Conservation (phyloP, 2,329 filamentous ascomycete genomes). For the Fusarium anthophilum region DNA sequence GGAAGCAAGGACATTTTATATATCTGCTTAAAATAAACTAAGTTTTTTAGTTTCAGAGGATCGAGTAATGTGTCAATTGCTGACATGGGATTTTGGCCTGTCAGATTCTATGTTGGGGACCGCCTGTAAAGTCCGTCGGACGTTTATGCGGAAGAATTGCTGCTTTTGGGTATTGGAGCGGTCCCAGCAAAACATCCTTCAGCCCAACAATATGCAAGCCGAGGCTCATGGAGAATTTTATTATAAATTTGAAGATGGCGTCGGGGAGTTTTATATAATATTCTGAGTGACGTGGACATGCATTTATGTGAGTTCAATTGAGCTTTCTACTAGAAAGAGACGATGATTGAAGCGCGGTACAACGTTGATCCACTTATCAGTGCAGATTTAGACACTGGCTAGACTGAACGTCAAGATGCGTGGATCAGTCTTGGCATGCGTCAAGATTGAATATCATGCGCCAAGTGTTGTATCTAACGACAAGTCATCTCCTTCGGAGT, state of each 20-base stretch:
- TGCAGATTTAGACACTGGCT: background rate
- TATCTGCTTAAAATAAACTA: background rate
- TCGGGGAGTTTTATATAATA: background rate
- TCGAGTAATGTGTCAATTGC: conserved; percentile 3
- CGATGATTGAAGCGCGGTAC: background rate
- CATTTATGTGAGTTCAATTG: background rate
- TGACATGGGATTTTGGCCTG: conserved; percentile 1
- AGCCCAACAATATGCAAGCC: conserved; percentile 13
- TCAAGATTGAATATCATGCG: background rate
- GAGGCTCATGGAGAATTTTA: background rate
- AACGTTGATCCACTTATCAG: background rate
- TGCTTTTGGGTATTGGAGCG: conserved; percentile 9
- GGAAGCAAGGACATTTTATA: background rate
- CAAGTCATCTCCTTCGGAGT: background rate
- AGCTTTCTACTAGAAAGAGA: background rate
- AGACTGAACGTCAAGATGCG: background rate
- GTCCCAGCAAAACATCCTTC: conserved; percentile 6
- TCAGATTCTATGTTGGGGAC: conserved; percentile 9
- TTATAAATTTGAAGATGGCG: background rate
- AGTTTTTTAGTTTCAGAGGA: background rate
- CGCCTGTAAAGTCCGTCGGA: conserved; percentile 14
- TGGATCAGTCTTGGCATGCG: background rate
- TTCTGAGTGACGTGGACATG: background rate
- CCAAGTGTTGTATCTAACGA: background rate
- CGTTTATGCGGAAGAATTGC: conserved; percentile 7